A percentile compares a stretch with the other conserved stretches of the same genome.
Conservation (phyloP, 1,284 basidiomycete species). For the Cryptococcus sp. region DNA sequence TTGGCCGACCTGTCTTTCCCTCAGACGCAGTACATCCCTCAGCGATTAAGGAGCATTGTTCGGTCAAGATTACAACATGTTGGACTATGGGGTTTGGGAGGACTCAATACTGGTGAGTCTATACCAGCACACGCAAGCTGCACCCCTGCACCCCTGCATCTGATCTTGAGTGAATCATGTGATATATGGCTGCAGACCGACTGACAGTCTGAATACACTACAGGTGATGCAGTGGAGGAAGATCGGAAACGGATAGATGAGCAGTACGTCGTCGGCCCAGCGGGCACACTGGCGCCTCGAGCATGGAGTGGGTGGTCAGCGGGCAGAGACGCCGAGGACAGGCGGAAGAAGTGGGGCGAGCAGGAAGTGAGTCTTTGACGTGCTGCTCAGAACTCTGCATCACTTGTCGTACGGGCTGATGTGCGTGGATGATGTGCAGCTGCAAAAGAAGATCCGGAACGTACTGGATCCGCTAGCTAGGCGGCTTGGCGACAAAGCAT, state of each 20-base stretch:
- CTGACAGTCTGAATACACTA: background rate
- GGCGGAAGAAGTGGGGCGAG: constrained; percentile 41
- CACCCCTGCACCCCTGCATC: too few species aligned
- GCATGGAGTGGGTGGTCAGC: constrained; percentile 42
- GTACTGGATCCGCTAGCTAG: constrained; percentile 40
- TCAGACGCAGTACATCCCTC: constrained; percentile 44
- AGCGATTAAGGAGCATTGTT: constrained; percentile 39
- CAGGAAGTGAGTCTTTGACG: constrained; percentile 29
- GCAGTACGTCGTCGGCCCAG: constrained; percentile 38
- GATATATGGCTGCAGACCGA: background rate
- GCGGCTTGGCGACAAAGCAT: constrained; percentile 25
- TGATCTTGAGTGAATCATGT: background rate
- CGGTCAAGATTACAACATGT: constrained; percentile 39
- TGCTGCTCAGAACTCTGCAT: background rate
- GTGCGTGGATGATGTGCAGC: constrained; percentile 4
- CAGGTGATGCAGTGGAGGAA: constrained; percentile 35
- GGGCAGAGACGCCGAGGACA: constrained; percentile 34
- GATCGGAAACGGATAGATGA: constrained; percentile 36
- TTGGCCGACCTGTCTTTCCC: constrained; percentile 35
- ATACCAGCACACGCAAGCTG: background rate
- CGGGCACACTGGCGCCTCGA: constrained; percentile 39
- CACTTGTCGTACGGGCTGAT: too few species aligned
- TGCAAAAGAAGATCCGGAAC: constrained; percentile 22
- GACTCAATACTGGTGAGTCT: constrained; percentile 29
- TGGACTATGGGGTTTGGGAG: constrained; percentile 48